A percentile compares a stretch with the other conserved stretches of the same genome.
Evolutionary conservation across 1,139 yeast genomes (phyloP).

Genomic region (Hyphopichia pseudoburtonii): DNA sequence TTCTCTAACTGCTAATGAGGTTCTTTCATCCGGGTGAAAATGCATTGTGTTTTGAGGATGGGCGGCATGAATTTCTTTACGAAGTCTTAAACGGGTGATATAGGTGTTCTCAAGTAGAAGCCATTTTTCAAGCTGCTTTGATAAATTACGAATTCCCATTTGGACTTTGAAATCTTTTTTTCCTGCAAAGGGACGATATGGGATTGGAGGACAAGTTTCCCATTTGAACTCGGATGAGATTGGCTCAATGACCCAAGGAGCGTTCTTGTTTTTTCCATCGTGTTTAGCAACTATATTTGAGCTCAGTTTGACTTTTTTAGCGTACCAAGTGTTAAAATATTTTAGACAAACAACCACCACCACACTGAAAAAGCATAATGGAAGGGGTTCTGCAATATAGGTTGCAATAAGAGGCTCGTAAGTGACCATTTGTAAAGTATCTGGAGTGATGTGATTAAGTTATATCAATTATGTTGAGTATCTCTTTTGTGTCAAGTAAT

Average conservation of each 20-base stretch:
- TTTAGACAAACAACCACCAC: background rate
- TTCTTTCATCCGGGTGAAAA: slow-evolving; percentile 17
- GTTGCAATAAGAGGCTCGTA: background rate
- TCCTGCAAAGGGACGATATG: slow-evolving; percentile 51
- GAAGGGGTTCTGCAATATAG: background rate
- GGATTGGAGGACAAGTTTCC: slow-evolving; percentile 46
- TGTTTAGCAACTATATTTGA: too few relatives aligned
- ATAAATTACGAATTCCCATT: slow-evolving; percentile 37
- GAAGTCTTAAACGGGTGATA: slow-evolving; percentile 19
- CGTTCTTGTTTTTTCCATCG: too few relatives aligned
- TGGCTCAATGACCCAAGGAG: slow-evolving; percentile 7
- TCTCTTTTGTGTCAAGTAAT: too few relatives aligned
- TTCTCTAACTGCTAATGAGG: slow-evolving; percentile 31
- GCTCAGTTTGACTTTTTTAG: too few relatives aligned
- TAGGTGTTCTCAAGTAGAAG: slow-evolving; percentile 40
- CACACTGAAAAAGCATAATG: background rate
- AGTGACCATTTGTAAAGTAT: background rate
- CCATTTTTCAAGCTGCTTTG: slow-evolving; percentile 35
- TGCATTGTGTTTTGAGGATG: slow-evolving; percentile 22
- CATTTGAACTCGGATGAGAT: slow-evolving; percentile 42
- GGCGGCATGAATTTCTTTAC: slow-evolving; percentile 19
- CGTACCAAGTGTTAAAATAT: too few relatives aligned
- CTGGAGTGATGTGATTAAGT: too few relatives aligned
- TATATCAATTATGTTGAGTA: too few relatives aligned
- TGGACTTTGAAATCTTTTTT: slow-evolving; percentile 37